Evolutionary conservation across 106 monocot species (phyloP), one percentile per base, ranked within the genome.

Genomic region (Chionographis japonica): DNA sequence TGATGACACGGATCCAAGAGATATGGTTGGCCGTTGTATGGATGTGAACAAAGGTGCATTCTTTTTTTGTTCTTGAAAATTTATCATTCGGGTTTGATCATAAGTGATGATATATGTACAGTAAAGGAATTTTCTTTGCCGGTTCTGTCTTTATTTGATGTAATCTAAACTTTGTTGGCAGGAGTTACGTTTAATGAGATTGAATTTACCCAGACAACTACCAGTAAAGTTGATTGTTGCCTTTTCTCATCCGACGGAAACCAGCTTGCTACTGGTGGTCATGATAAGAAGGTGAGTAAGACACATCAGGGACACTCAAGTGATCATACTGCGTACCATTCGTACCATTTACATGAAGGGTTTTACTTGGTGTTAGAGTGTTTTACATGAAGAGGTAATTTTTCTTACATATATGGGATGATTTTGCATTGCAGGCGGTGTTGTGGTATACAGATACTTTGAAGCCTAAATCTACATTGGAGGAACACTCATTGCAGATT

Each of bases 171-270:
- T 42, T 5, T 12, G 40, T 12, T 52, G 5, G 13, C 68, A 82
- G 82, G 82, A 13, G 65, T 77, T 57, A 64, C 82, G 5, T 82
- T 82, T 61, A 60, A 16, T 42, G 82, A 82, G 73, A 41, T 74
- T 58, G 55, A 49, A 4, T 13, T 36, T n/a, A 42, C 77, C 41
- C 63, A 53, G 7, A 77, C 82, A 4, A 82, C 77, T 69, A 74
- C 77, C 17, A 82, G 52, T 65, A 82, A 82, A 70, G 82, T 82
- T 53, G 54, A 73, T 37, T 82, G 77, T 59, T 82, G 82, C 46
- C 77, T 74, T 64, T 82, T 82, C 59, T 82, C 82, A 16, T 77
- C 82, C 8, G 82, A 82, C 74, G 82, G 82, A 11, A 82, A 82
- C 66, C 52, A 77, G 19, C 73, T 82, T 68, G 82, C 82, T 40